Conservation (phyloP, 129 eudicot species). For the Flaveria ramosissima region DNA sequence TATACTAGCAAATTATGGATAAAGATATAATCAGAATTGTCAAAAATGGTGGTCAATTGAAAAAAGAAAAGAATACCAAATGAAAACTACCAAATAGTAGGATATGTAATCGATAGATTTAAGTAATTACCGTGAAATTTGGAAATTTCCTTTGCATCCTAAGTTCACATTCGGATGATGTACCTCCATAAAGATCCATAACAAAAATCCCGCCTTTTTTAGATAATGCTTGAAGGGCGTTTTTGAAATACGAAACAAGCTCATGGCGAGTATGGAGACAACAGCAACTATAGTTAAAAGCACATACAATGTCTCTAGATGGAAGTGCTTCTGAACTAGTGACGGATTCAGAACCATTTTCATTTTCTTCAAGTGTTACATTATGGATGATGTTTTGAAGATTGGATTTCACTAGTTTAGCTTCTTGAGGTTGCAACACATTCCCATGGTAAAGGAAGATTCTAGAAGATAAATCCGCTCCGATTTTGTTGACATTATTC, state of each 20-base stretch:
- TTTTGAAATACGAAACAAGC: constrained; percentile 81
- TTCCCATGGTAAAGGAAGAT: constrained; percentile 86
- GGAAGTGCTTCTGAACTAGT: constrained; percentile 47
- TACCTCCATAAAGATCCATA: constrained; percentile 98
- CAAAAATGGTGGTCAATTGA: neutral
- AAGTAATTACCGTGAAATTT: constrained; percentile 69
- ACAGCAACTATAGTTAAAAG: constrained; percentile 97
- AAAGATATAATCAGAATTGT: neutral
- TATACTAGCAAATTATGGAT: constrained; percentile 45
- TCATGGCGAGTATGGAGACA: constrained; percentile 86
- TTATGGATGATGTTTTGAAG: constrained; percentile 42
- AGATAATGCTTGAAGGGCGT: constrained; percentile 60
- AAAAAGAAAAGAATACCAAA: neutral
- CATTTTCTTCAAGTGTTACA: constrained; percentile 48
- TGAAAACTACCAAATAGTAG: neutral
- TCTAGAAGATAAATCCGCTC: constrained; percentile 68
- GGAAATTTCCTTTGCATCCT: constrained; percentile 87
- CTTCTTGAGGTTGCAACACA: constrained; percentile 84
- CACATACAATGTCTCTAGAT: constrained; percentile 84
- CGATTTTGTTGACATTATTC: constrained; percentile 75
- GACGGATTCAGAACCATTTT: constrained; percentile 29
- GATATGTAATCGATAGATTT: neutral
- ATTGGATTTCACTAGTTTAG: constrained; percentile 52
- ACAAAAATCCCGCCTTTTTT: constrained; percentile 85
- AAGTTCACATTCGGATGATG: constrained; percentile 88